A percentile compares a stretch with the other conserved stretches of the same genome.
Conservation (phyloP, 352 stramenopile genomes). For the Pythium aquatile region DNA sequence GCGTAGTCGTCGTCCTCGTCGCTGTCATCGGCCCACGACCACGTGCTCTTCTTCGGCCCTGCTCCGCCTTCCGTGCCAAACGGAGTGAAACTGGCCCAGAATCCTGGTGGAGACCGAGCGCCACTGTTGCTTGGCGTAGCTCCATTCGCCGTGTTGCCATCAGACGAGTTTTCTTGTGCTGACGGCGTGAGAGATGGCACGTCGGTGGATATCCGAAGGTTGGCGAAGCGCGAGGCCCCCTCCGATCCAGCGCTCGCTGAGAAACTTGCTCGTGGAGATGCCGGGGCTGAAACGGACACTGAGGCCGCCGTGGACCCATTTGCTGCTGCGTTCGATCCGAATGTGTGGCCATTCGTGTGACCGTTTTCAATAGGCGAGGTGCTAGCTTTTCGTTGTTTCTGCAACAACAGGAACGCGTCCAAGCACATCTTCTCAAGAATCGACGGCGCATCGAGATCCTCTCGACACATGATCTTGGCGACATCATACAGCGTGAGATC, state of each 20-base stretch:
- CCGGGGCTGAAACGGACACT: not conserved
- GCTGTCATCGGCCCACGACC: slow-evolving; percentile 42
- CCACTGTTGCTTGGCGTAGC: slow-evolving; percentile 41
- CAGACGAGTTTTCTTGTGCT: slow-evolving; percentile 9
- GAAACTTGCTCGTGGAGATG: slow-evolving; percentile 1
- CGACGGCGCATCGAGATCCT: slow-evolving; percentile 76
- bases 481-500: slow-evolving; percentile 70
- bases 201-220: slow-evolving; percentile 60
- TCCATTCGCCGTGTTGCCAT: slow-evolving; percentile 18
- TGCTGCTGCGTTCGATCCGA: not conserved
- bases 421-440: slow-evolving; percentile 61
- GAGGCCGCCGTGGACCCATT: slow-evolving; percentile 1
- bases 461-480: slow-evolving; percentile 80
- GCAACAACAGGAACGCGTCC: slow-evolving; percentile 67
- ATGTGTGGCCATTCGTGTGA: not conserved
- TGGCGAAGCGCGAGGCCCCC: slow-evolving; percentile 23
- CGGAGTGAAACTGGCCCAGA: slow-evolving; percentile 74
- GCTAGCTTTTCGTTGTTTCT: slow-evolving; percentile 26
- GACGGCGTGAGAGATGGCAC: slow-evolving; percentile 6
- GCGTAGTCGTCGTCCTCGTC: slow-evolving; percentile 46
- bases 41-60: slow-evolving; percentile 12
- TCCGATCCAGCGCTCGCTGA: not conserved
- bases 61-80: slow-evolving; percentile 42
- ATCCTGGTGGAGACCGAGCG: slow-evolving; percentile 63
- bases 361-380: not conserved